Evolutionary conservation across 2,329 filamentous ascomycete species (phyloP).

Genomic region (Colletotrichum tanaceti): DNA sequence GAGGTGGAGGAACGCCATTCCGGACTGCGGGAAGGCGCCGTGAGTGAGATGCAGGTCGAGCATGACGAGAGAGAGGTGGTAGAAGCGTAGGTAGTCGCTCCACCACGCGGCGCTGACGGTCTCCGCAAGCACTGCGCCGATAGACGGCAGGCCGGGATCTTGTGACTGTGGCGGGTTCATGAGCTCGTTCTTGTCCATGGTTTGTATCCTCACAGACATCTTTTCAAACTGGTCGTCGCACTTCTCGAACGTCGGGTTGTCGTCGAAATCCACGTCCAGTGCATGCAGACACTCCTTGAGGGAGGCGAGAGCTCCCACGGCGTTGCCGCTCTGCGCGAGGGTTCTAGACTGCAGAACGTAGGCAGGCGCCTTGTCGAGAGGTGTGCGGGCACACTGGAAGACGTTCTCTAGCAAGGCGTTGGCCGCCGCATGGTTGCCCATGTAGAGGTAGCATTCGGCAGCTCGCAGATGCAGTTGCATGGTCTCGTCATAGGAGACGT

Average conservation of each 20-base stretch:
- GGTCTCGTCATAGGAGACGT: constrained; percentile 89
- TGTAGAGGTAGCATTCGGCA: constrained; percentile 85
- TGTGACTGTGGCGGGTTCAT: constrained; percentile 56
- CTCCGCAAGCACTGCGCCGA: constrained; percentile 78
- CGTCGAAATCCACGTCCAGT: constrained; percentile 74
- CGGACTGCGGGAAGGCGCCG: constrained; percentile 76
- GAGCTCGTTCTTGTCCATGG: constrained; percentile 63
- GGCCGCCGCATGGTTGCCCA: constrained; percentile 76
- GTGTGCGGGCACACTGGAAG: constrained; percentile 75
- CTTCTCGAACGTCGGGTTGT: constrained; percentile 76
- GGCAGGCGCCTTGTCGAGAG: constrained; percentile 84
- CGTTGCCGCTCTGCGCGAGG: constrained; percentile 78
- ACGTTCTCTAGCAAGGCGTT: constrained; percentile 76
- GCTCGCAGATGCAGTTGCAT: constrained; percentile 81
- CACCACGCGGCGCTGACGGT: constrained; percentile 78
- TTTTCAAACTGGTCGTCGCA: constrained; percentile 81
- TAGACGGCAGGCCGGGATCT: constrained; percentile 68
- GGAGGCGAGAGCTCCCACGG: constrained; percentile 73
- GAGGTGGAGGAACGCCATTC: constrained; percentile 75
- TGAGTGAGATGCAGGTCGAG: constrained; percentile 72
- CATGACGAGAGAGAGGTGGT: constrained; percentile 75
- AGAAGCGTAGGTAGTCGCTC: constrained; percentile 78
- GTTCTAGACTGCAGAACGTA: constrained; percentile 87
- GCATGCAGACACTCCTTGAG: constrained; percentile 78
- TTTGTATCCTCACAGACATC: constrained; percentile 69